Percentiles rank a stretch among this genome's conserved stretches.
Conservation (phyloP, 495 filamentous ascomycete species). For the Gamarada debralockiae region DNA sequence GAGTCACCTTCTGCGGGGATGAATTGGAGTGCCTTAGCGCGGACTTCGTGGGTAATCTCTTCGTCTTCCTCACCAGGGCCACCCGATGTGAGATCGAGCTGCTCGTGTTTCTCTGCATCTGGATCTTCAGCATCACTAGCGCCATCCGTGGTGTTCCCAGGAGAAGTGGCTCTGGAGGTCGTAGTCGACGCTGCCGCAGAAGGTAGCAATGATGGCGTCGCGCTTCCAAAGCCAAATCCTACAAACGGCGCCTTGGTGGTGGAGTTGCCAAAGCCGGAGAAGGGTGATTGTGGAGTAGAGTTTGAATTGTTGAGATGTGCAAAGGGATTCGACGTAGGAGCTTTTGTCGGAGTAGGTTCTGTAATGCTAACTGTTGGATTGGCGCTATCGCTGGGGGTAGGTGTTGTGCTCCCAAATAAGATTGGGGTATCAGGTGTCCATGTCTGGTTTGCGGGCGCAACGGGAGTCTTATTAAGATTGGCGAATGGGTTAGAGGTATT, state of each 20-base stretch:
- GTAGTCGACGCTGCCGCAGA: constrained; percentile 33
- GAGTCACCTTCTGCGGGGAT: constrained; percentile 27
- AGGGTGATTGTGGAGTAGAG: constrained; percentile 4
- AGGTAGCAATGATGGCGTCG: constrained; percentile 30
- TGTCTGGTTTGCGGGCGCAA: constrained; percentile 34
- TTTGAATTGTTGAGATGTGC: constrained; percentile 5
- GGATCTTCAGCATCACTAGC: constrained; percentile 29
- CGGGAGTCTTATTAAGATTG: constrained; percentile 21
- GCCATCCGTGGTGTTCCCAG: constrained; percentile 38
- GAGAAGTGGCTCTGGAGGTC: constrained; percentile 46
- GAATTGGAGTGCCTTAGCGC: constrained; percentile 57
- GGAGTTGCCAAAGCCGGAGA: constrained; percentile 12
- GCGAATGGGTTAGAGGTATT: constrained; percentile 25
- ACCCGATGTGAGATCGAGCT: constrained; percentile 58
- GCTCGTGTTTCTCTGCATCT: constrained; percentile 35
- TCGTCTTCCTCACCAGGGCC: constrained; percentile 73
- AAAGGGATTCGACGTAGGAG: constrained; percentile 3
- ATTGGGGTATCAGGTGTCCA: constrained; percentile 50
- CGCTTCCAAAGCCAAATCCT: constrained; percentile 32
- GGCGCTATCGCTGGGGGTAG: constrained; percentile 15
- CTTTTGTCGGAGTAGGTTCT: constrained; percentile 30
- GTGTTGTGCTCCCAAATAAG: constrained; percentile 34
- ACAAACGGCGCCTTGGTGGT: constrained; percentile 2
- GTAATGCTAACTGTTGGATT: constrained; percentile 31
- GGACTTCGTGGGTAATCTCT: constrained; percentile 55